A percentile compares a stretch with the other conserved stretches of the same genome.
Evolutionary conservation across 2,329 filamentous ascomycete genomes (phyloP).

Genomic region (Colletotrichum tanaceti): DNA sequence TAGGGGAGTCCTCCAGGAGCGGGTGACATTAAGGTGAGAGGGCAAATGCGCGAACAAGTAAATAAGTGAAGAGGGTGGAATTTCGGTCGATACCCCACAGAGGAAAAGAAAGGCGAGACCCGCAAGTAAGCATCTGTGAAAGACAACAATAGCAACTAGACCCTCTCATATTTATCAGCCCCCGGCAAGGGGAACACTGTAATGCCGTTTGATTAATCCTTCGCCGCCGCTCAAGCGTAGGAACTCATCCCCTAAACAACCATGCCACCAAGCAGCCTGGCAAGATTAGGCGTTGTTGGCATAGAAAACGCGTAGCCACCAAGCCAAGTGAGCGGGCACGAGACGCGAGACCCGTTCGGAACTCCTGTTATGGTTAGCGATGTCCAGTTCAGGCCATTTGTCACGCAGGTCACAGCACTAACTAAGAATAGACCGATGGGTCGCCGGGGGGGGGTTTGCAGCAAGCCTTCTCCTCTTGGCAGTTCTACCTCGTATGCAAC

Average conservation of each 20-base stretch:
- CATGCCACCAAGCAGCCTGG: neutral
- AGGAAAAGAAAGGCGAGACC: neutral
- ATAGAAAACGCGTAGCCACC: neutral
- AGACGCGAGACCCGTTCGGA: neutral
- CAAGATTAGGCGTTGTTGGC: neutral
- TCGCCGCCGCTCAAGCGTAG: neutral
- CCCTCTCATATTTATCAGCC: neutral
- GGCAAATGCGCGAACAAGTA: neutral
- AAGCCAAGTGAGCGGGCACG: neutral
- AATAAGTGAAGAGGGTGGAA: neutral
- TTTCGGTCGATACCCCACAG: no score
- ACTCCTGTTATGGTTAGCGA: neutral
- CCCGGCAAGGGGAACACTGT: neutral
- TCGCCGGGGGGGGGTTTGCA: no score
- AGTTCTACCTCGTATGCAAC: no score
- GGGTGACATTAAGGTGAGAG: neutral
- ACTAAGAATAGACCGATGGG: neutral
- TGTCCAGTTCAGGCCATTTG: neutral
- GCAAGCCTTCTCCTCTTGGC: no score
- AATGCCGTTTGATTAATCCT: neutral
- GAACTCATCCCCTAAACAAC: neutral
- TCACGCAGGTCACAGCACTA: no score
- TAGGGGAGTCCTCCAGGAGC: no score
- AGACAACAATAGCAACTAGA: neutral
- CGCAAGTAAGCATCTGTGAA: neutral